Evolutionary conservation across 139 green algal genomes (phyloP), one percentile per base, ranked within the genome.

Genomic region (Haematococcus lacustris): DNA sequence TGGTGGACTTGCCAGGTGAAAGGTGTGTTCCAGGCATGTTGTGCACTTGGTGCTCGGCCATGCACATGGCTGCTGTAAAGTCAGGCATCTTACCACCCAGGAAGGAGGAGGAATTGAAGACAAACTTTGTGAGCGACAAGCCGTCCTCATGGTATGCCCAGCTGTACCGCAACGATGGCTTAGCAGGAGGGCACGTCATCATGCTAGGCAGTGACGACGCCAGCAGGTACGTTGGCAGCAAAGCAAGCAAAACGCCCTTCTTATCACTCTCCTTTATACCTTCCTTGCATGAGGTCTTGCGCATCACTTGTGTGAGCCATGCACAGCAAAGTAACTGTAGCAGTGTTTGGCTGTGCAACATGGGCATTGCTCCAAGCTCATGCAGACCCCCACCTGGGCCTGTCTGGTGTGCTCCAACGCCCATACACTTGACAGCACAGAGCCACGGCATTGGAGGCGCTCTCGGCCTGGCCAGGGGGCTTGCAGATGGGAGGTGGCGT

Each of bases 401-500:
- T n/a, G n/a, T n/a, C n/a, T n/a, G n/a, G n/a, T n/a, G n/a, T n/a
- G n/a, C n/a, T n/a, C n/a, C n/a, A n/a, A n/a, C n/a, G n/a, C n/a
- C n/a, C n/a, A n/a, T n/a, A n/a, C n/a, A n/a, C n/a, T n/a, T n/a
- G n/a, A 28, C 39, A 66, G 68, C 67, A 32, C 69, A 91, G 85
- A 53, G 35, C 63, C 2, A 89, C 91, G 28, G 95, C 95, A 0
- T 60, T 88, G 23, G 82, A 79, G 3, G 95, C 95, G 2, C 78
- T 98, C 40, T 25, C 41, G 6, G 86, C 88, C 2, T 97, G 88
- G 75, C 90, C 93, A 1, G 93, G 91, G 2, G 92, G 92, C 1
- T 71, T 99, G 77, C 95, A 99, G 33, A 77, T 99, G 39, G 95
- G 95, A 7, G 95, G 95, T 38, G 95, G 95, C 13, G 87, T 99